These are phyloP conservation scores for Nemania sp. DNA, from an alignment of 2,329 filamentous ascomycete genomes.

Conservation along the genomic window DNA sequence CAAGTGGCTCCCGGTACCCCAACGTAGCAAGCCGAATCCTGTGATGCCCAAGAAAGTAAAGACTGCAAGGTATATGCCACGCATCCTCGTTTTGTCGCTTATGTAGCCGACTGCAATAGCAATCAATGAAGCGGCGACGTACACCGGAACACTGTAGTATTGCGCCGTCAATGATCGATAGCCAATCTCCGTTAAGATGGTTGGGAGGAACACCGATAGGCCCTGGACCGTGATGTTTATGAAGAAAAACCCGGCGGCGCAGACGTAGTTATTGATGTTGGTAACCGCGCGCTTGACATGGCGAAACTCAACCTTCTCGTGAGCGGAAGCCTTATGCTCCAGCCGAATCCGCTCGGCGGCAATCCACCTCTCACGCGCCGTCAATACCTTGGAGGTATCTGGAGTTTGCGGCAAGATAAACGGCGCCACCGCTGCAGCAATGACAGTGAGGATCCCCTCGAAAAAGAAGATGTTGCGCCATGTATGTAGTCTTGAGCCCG, in stretches of 20 bases:
- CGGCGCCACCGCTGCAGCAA: slow-evolving; percentile 61
- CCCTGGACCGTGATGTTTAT: slow-evolving; percentile 71
- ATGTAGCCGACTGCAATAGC: slow-evolving; percentile 56
- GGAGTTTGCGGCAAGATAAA: slow-evolving; percentile 65
- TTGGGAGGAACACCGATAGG: slow-evolving; percentile 62
- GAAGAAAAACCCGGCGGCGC: slow-evolving; percentile 68
- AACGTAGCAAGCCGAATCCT: slow-evolving; percentile 66
- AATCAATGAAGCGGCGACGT: slow-evolving; percentile 56
- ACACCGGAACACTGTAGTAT: slow-evolving; percentile 60
- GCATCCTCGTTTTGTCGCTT: slow-evolving; percentile 58
- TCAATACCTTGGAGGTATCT: slow-evolving; percentile 62
- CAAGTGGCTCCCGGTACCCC: slow-evolving; percentile 50
- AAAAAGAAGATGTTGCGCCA: slow-evolving; percentile 75
- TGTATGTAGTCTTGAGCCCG: slow-evolving; percentile 57
- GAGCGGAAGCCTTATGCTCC: slow-evolving; percentile 60
- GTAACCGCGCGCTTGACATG: slow-evolving; percentile 64
- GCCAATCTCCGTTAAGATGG: slow-evolving; percentile 58
- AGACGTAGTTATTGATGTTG: slow-evolving; percentile 71
- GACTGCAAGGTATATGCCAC: slow-evolving; percentile 56
- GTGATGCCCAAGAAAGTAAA: slow-evolving; percentile 59
- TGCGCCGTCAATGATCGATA: slow-evolving; percentile 57
- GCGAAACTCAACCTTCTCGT: slow-evolving; percentile 60
- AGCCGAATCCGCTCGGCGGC: slow-evolving; percentile 63
- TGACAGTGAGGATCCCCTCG: slow-evolving; percentile 66
- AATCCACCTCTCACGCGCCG: slow-evolving; percentile 65